A percentile compares a stretch with the other conserved stretches of the same genome.
phyloP scores from a whole-genome alignment of 2,329 filamentous ascomycete species.

The Sclerotinia subarctica region DNA sequence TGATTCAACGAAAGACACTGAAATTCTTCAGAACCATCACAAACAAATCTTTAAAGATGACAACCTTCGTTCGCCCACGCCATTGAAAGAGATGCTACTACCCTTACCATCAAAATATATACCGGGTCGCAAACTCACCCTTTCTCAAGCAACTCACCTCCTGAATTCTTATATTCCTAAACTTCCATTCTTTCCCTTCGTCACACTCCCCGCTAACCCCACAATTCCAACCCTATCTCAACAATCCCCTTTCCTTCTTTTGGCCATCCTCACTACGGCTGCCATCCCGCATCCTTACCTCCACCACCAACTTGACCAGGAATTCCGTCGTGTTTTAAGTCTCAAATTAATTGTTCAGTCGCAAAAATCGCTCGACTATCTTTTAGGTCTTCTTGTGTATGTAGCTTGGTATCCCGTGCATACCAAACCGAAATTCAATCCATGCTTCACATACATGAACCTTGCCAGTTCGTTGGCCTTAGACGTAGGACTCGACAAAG shows the following conservation, averaged over 20 bases:
- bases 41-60: conserved; percentile 28
- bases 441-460: conserved; percentile 36
- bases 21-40: conserved; percentile 30
- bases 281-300: conserved; percentile 29
- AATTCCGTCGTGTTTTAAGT: conserved; percentile 35
- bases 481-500: conserved; percentile 37
- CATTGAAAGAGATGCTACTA: not conserved
- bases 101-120: conserved; percentile 19
- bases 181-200: conserved; percentile 34
- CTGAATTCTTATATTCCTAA: conserved; percentile 26
- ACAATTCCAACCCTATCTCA: conserved; percentile 32
- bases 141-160: conserved; percentile 31
- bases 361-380: conserved; percentile 54
- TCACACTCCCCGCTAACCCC: conserved; percentile 28
- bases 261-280: conserved; percentile 34
- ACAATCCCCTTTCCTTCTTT: conserved; percentile 33
- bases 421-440: conserved; percentile 34
- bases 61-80: conserved; percentile 2
- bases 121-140: conserved; percentile 28
- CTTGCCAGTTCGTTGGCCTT: conserved; percentile 37
- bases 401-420: conserved; percentile 51
- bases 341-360: conserved; percentile 49
- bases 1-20: conserved; percentile 28
- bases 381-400: conserved; percentile 59
- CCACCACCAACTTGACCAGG: conserved; percentile 34